These are phyloP conservation scores for Dictyostelium discoideum DNA, from an alignment of 78 protist species.

Conservation along the genomic window dicty_2.7 NC_007091.3:1193001-1193500, in stretches of 20 bases:
- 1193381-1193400: background rate
- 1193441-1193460: background rate
- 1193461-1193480: background rate
- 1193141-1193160: background rate
- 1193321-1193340: background rate
- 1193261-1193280: too few relatives aligned
- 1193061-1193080: background rate
- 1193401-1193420: background rate
- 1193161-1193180: background rate
- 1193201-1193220: background rate
- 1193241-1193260: too few relatives aligned
- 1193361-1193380: background rate
- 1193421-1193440: background rate
- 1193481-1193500: background rate
- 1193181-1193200: background rate
- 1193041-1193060: constrained; percentile 58
- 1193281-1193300: too few relatives aligned
- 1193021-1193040: constrained; percentile 71
- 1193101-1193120: background rate
- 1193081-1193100: background rate
- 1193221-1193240: background rate
- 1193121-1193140: background rate
- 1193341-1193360: background rate
- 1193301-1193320: background rate
- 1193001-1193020: constrained; percentile 66